Conservation (phyloP, 2,329 filamentous ascomycete genomes). For the Tolypocladium endophyticum region DNA sequence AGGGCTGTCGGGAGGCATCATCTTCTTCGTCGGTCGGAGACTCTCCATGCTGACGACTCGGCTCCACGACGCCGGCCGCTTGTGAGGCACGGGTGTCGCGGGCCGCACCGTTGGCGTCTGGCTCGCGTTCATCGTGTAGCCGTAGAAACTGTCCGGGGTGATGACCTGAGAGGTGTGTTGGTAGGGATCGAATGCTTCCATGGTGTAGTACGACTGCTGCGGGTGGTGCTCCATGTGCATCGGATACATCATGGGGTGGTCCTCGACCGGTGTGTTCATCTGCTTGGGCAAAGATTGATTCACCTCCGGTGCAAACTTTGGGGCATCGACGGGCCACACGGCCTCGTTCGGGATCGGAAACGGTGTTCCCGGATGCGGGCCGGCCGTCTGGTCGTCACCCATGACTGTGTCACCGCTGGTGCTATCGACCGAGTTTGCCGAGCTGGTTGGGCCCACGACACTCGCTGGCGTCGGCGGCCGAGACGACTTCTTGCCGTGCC, state of each 20-base stretch:
- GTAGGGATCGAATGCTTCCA: slow-evolving; percentile 8
- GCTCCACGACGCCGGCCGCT: slow-evolving; percentile 27
- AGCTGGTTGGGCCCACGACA: slow-evolving; percentile 1
- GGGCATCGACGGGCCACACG: slow-evolving; percentile 25
- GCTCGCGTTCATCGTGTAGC: slow-evolving; percentile 14
- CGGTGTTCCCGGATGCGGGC: slow-evolving; percentile 29
- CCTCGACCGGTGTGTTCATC: slow-evolving; percentile 19
- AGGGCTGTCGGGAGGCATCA: slow-evolving; percentile 18
- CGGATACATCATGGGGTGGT: slow-evolving; percentile 17
- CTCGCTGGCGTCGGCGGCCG: slow-evolving; percentile 22
- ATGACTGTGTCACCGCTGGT: slow-evolving; percentile 18
- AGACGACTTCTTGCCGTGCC: slow-evolving; percentile 24
- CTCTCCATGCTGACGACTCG: slow-evolving; percentile 26
- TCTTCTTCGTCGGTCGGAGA: slow-evolving; percentile 24
- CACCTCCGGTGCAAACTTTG: slow-evolving; percentile 26
- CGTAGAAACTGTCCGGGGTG: slow-evolving; percentile 9
- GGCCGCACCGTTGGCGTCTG: slow-evolving; percentile 18
- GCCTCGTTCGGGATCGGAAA: slow-evolving; percentile 28
- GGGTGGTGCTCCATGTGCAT: slow-evolving; percentile 19
- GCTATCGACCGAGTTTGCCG: neutral
- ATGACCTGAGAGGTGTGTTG: slow-evolving; percentile 6
- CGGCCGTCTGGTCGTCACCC: slow-evolving; percentile 20
- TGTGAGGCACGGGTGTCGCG: slow-evolving; percentile 26
- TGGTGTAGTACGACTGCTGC: slow-evolving; percentile 14
- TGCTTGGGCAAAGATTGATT: slow-evolving; percentile 16